Evolutionary conservation across 192 early-diverging fungal species (phyloP), one percentile per base, ranked within the genome.

Genomic region (Coemansia sp.): DNA sequence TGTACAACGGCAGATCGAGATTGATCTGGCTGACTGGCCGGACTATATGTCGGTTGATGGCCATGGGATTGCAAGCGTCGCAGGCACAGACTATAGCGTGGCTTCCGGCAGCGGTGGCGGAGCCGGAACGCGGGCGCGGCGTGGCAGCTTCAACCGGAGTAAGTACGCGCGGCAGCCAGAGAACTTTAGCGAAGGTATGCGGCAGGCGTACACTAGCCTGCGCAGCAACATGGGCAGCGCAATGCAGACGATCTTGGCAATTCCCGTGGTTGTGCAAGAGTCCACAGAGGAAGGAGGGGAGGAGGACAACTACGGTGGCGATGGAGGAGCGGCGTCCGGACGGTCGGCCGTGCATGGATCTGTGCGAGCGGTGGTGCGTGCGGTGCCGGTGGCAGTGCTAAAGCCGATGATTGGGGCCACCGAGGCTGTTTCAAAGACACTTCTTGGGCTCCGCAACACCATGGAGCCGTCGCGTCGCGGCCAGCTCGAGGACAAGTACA

Each of bases 381-480:
- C 81, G 30, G 77, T 98, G 30, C 97, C 97, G 0, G 90, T 94
- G 18, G 94, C 97, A 1, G 90, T 96, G 35, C 83, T 98, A 26
- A 93, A 92, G 75, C 97, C 97, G 0, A 94, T 97, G 89, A 97
- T 98, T 77, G 95, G 97, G 0, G 90, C 92, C 1, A 91, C 95
- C 0, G 97, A 96, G 52, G 97, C 95, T 0, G 89, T 96, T 15
- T 93, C 94, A 2, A 95, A 96, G 78, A 89, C 94, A 8, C 82
- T 98, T 26, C 85, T 96, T 61, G 95, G 97, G 2, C 64, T 98
- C 64, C 89, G 93, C 60, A 98, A 95, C 73, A 90, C 90, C 10
- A 88, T 98, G 60, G 97, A 98, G 76, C 92, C 94, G 6, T 86
- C 71, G 12, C 88, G 91, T 43, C 84, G 87, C 65, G 66, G 87